Conservation (phyloP, 352 stramenopile genomes). For the Globisporangium cystogenes region DNA sequence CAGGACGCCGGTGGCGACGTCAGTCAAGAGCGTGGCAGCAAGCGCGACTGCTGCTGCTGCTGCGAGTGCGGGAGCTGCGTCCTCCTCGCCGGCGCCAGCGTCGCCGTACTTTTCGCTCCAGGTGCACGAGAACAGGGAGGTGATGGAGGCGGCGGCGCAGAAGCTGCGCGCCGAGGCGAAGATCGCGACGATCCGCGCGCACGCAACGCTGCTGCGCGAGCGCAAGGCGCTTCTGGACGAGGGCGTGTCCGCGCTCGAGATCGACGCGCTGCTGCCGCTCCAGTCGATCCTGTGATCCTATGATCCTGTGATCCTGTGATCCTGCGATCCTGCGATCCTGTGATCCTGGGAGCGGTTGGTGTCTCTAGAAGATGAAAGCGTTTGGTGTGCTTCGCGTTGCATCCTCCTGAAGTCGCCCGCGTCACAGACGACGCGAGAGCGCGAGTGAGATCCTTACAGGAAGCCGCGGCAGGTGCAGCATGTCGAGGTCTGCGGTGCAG, state of each 20-base stretch:
- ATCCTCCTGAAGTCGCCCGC: too few relatives aligned
- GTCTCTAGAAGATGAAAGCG: too few relatives aligned
- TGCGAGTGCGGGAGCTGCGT: too few relatives aligned
- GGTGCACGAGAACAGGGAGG: constrained; percentile 8
- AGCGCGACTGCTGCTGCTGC: neutral
- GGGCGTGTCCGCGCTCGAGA: constrained; percentile 10
- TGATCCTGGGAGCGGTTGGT: too few relatives aligned
- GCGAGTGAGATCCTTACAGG: too few relatives aligned
- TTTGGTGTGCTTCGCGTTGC: too few relatives aligned
- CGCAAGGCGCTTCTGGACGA: constrained; percentile 16
- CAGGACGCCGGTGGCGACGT: too few relatives aligned
- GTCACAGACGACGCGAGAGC: too few relatives aligned
- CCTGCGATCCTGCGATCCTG: too few relatives aligned
- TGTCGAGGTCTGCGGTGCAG: too few relatives aligned
- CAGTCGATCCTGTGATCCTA: neutral
- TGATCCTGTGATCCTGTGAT: too few relatives aligned
- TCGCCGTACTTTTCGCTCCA: neutral
- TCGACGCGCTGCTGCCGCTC: constrained; percentile 16
- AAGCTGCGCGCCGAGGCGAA: constrained; percentile 13
- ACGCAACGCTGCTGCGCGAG: constrained; percentile 13
- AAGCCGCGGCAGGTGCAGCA: too few relatives aligned
- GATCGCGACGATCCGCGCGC: constrained; percentile 14
- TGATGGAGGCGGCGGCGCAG: constrained; percentile 11
- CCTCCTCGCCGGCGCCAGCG: neutral
- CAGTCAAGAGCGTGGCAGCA: neutral